Percentiles rank a stretch among this genome's conserved stretches.
Conservation (phyloP, 2,329 filamentous ascomycete species). For the Dendrostoma leiphaemia region DNA sequence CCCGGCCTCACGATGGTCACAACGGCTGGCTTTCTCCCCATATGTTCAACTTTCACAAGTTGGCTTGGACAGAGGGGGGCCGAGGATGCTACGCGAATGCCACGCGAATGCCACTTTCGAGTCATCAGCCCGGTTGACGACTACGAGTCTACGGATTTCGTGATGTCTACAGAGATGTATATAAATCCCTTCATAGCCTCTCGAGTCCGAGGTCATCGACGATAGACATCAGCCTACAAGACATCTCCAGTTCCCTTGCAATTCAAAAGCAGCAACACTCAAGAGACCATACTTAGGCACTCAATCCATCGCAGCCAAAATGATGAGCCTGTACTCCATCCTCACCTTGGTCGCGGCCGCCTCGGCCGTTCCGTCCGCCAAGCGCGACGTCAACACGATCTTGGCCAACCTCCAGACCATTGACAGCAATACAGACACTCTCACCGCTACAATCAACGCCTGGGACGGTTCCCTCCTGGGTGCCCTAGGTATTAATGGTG, state of each 20-base stretch:
- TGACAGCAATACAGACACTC: conserved; percentile 7
- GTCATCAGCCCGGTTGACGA: too few species aligned
- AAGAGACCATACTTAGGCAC: background rate
- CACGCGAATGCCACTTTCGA: background rate
- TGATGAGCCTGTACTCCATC: conserved; percentile 12
- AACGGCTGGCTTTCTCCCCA: background rate
- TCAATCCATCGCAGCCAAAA: conserved; percentile 1
- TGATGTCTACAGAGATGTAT: too few species aligned
- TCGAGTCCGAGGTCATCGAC: too few species aligned
- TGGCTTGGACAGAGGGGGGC: background rate
- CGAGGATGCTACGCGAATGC: background rate
- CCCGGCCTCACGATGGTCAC: background rate
- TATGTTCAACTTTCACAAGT: background rate
- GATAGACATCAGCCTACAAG: background rate
- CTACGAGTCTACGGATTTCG: background rate
- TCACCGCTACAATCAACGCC: conserved; percentile 8
- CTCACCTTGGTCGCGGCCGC: conserved; percentile 10
- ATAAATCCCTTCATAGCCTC: too few species aligned
- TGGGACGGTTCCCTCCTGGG: conserved; percentile 13
- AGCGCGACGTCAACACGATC: conserved; percentile 8
- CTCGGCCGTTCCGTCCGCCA: conserved; percentile 7
- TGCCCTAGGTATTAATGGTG: conserved; percentile 3
- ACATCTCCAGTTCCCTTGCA: background rate
- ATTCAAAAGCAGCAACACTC: background rate
- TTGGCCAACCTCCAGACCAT: conserved; percentile 14